Evolutionary conservation across 1,284 basidiomycete genomes (phyloP).

Genomic region (Sanghuangporus weigelae): DNA sequence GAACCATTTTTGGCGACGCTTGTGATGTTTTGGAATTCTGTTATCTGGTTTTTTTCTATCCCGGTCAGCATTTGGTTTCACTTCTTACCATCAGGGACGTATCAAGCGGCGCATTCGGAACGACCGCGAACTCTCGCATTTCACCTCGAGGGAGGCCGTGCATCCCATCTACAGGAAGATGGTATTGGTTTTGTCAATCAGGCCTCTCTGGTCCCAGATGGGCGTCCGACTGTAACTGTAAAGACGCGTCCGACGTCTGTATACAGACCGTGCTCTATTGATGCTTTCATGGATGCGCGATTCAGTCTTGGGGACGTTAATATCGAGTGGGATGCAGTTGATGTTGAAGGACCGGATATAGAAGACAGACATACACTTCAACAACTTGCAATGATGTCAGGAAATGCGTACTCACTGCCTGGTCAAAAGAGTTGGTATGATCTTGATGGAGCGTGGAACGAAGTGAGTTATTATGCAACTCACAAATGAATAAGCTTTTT

Average conservation of each 20-base stretch:
- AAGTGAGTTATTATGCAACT: slow-evolving; percentile 39
- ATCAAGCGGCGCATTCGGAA: background rate
- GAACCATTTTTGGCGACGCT: background rate
- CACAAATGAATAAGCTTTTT: background rate
- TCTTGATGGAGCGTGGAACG: slow-evolving; percentile 70
- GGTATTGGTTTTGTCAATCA: background rate
- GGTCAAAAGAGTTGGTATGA: slow-evolving; percentile 79
- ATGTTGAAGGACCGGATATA: slow-evolving; percentile 64
- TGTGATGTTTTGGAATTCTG: background rate
- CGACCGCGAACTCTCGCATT: slow-evolving; percentile 4
- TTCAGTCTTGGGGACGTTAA: slow-evolving; percentile 33
- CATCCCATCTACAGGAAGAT: background rate
- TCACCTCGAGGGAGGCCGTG: slow-evolving; percentile 7
- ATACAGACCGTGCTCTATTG: slow-evolving; percentile 52
- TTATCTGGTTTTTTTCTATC: background rate
- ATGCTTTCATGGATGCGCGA: slow-evolving; percentile 47
- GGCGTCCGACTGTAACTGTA: background rate
- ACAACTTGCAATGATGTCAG: slow-evolving; percentile 86
- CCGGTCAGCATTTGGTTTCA: background rate
- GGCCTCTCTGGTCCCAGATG: background rate
- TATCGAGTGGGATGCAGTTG: slow-evolving; percentile 52
- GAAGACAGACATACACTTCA: slow-evolving; percentile 77
- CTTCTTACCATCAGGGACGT: background rate
- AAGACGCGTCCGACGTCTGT: slow-evolving; percentile 48
- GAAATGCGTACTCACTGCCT: slow-evolving; percentile 81